Percentiles rank a stretch among this genome's conserved stretches.
phyloP scores from a whole-genome alignment of 1,139 yeast species.

The Pichia sp. region DNA sequence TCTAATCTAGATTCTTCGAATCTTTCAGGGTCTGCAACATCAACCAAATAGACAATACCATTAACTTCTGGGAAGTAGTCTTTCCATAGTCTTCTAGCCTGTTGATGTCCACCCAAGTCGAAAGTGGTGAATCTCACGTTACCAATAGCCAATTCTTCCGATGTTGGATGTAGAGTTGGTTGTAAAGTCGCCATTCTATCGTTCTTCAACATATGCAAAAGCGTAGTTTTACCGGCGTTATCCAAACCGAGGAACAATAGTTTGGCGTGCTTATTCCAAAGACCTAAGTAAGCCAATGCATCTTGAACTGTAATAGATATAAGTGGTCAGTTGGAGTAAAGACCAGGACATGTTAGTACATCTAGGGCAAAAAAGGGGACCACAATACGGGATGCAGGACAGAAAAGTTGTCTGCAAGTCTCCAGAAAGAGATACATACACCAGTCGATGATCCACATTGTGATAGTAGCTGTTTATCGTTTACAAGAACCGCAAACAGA shows the following conservation, averaged over 20 bases:
- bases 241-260: conserved; percentile 91
- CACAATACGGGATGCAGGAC: not conserved
- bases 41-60: conserved; percentile 94
- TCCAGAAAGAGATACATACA: conserved; percentile 33
- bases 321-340: too few species aligned
- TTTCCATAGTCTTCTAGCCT: conserved; percentile 98
- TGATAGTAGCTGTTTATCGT: not conserved
- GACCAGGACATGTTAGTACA: too few species aligned
- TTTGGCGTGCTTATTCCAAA: conserved; percentile 97
- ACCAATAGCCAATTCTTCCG: conserved; percentile 96
- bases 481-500: not conserved
- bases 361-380: not conserved
- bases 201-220: conserved; percentile 93
- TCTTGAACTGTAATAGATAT: conserved; percentile 57
- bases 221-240: conserved; percentile 97
- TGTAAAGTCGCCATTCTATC: conserved; percentile 96
- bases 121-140: conserved; percentile 95
- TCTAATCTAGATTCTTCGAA: conserved; percentile 93
- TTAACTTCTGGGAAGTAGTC: conserved; percentile 98
- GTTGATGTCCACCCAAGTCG: conserved; percentile 97
- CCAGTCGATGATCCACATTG: conserved; percentile 54
- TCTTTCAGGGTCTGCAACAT: conserved; percentile 94
- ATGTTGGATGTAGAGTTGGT: conserved; percentile 97
- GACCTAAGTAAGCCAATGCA: conserved; percentile 84
- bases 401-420: too few species aligned